A percentile compares a stretch with the other conserved stretches of the same genome.
Conservation (phyloP, 768 basidiomycete species). For the Boletales sp. region DNA sequence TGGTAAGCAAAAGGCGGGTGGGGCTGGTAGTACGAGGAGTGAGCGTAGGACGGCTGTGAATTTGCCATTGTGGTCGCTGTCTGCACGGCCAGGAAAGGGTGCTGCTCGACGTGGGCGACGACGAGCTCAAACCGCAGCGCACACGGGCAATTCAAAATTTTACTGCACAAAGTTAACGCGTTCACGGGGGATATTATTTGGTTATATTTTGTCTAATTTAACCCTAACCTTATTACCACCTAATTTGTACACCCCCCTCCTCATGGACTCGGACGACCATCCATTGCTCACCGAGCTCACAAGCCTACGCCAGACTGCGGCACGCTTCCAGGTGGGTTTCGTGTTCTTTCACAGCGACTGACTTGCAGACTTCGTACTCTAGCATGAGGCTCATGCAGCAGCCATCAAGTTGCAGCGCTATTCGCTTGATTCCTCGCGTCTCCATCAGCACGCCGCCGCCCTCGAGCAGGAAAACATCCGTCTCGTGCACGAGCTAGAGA, state of each 20-base stretch:
- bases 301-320: constrained; percentile 43
- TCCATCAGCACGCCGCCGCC: constrained; percentile 14
- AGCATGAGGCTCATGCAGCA: constrained; percentile 71
- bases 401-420: constrained; percentile 65
- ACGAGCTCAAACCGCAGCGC: not conserved
- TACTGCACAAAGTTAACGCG: not conserved
- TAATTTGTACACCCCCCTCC: not conserved
- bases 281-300: constrained; percentile 48
- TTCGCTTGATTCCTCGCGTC: constrained; percentile 45
- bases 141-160: constrained; percentile 14
- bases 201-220: constrained; percentile 1
- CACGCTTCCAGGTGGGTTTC: constrained; percentile 46
- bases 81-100: not conserved
- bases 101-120: constrained; percentile 7
- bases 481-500: constrained; percentile 50
- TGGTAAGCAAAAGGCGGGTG: constrained; percentile 35
- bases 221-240: constrained; percentile 19
- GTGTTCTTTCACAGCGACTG: fast-evolving
- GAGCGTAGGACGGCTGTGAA: constrained; percentile 21
- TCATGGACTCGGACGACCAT: constrained; percentile 27
- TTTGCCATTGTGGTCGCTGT: constrained; percentile 18
- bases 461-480: constrained; percentile 60
- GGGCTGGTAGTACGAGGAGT: constrained; percentile 25
- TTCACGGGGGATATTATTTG: constrained; percentile 14
- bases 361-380: not conserved